phyloP scores from a whole-genome alignment of 73 alveolate genomes.

The Blepharisma japonicum region DNA sequence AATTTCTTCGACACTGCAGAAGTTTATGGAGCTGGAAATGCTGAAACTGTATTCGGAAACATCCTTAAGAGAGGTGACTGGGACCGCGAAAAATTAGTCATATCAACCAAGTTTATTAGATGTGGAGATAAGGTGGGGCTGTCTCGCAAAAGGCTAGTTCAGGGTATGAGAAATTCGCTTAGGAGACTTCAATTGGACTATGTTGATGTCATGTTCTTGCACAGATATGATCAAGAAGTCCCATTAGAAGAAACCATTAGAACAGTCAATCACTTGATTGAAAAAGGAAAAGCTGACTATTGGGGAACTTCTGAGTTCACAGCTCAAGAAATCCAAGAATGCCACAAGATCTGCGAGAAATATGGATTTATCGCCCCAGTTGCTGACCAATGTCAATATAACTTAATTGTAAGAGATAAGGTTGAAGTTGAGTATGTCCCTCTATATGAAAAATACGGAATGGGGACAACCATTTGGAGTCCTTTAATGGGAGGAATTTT shows the following conservation, averaged over 20 bases:
- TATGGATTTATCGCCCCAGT: slow-evolving; percentile 77
- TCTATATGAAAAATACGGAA: slow-evolving; percentile 62
- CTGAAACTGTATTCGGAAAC: slow-evolving; percentile 65
- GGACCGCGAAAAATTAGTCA: slow-evolving; percentile 73
- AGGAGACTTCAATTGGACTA: slow-evolving; percentile 75
- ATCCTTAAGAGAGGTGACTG: slow-evolving; percentile 50
- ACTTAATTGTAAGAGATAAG: slow-evolving; percentile 77
- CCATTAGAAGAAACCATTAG: slow-evolving; percentile 92
- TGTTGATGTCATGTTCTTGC: slow-evolving; percentile 90
- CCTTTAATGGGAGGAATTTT: slow-evolving; percentile 91
- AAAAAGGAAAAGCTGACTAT: slow-evolving; percentile 89
- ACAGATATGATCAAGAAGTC: slow-evolving; percentile 84
- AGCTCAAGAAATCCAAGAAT: slow-evolving; percentile 77
- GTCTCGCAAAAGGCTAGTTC: slow-evolving; percentile 85
- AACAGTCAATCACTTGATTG: slow-evolving; percentile 84
- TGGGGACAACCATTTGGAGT: slow-evolving; percentile 91
- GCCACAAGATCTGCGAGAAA: slow-evolving; percentile 64
- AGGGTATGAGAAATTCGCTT: slow-evolving; percentile 77
- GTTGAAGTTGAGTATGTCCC: slow-evolving; percentile 82
- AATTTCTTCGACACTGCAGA: slow-evolving; percentile 97
- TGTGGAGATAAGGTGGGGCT: slow-evolving; percentile 64
- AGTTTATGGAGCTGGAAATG: slow-evolving; percentile 86
- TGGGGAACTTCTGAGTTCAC: slow-evolving; percentile 99
- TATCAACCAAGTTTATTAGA: slow-evolving; percentile 78
- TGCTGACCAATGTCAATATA: slow-evolving; percentile 91